These are phyloP conservation scores for Epichloe glyceriae DNA, from an alignment of 2,329 filamentous ascomycete species.

Conservation along the genomic window DNA sequence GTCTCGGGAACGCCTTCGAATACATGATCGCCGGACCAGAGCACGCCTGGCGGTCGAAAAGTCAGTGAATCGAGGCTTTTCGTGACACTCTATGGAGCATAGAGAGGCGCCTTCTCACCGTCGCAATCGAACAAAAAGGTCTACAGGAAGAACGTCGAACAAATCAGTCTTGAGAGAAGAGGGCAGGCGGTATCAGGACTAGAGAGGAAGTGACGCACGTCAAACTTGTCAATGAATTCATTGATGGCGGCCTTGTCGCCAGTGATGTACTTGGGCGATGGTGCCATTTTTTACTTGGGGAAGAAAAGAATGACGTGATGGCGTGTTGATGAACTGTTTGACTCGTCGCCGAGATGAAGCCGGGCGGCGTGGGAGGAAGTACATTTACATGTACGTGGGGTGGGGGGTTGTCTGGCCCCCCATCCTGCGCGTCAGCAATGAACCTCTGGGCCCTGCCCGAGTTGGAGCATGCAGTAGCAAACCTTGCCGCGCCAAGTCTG, in stretches of 20 bases:
- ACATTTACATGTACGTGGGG: no score
- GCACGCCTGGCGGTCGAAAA: conserved; percentile 50
- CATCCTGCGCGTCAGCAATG: no score
- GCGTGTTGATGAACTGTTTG: not conserved
- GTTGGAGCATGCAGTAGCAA: not conserved
- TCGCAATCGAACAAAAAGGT: conserved; percentile 90
- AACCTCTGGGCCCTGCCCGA: no score
- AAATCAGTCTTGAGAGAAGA: not conserved
- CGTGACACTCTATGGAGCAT: not conserved
- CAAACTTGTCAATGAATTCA: conserved; percentile 79
- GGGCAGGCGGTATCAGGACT: not conserved
- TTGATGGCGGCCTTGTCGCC: conserved; percentile 66
- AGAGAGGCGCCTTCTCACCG: conserved; percentile 43
- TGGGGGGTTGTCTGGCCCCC: no score
- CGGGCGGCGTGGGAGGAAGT: no score
- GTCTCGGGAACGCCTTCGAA: conserved; percentile 81
- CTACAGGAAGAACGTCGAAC: conserved; percentile 1
- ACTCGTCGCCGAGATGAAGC: no score
- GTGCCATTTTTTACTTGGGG: conserved; percentile 10
- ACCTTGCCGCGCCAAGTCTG: not conserved
- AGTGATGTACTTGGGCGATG: conserved; percentile 52
- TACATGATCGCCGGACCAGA: conserved; percentile 90
- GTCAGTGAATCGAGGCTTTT: not conserved
- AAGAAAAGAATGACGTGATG: not conserved
- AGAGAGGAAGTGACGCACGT: conserved; percentile 47